A percentile compares a stretch with the other conserved stretches of the same genome.
phyloP scores from a whole-genome alignment of 805 yeast species.

The Ascoidea rubescens region DNA sequence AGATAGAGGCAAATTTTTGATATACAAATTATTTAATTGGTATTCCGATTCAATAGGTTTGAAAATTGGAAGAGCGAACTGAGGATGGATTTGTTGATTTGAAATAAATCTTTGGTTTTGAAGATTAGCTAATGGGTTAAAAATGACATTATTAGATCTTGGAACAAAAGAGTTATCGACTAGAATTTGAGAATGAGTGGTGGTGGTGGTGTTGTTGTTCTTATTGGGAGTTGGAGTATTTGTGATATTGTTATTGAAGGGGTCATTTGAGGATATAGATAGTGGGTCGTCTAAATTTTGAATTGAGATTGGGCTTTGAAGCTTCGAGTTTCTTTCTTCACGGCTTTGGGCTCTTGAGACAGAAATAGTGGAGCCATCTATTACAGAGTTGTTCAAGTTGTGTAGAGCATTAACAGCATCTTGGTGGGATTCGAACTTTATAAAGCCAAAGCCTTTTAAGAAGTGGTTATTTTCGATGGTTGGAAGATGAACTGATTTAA shows the following conservation, averaged over 20 bases:
- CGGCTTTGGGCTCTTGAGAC: constrained; percentile 34
- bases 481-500: constrained; percentile 43
- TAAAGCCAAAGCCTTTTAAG: constrained; percentile 37
- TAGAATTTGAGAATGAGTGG: background rate
- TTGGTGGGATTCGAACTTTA: constrained; percentile 33
- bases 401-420: constrained; percentile 35
- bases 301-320: constrained; percentile 5
- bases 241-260: background rate
- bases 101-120: background rate
- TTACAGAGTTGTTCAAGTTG: constrained; percentile 28
- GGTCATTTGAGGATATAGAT: constrained; percentile 1
- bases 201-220: background rate
- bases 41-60: constrained; percentile 23
- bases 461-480: constrained; percentile 17
- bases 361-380: constrained; percentile 21
- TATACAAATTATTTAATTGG: constrained; percentile 64
- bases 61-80: constrained; percentile 23
- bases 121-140: background rate
- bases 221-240: background rate
- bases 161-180: background rate
- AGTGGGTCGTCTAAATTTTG: background rate
- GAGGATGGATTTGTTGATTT: background rate
- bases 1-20: constrained; percentile 43
- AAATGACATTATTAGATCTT: background rate
- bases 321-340: constrained; percentile 16